phyloP scores from a whole-genome alignment of 495 filamentous ascomycete genomes.

The Cenococcum geophilum region DNA sequence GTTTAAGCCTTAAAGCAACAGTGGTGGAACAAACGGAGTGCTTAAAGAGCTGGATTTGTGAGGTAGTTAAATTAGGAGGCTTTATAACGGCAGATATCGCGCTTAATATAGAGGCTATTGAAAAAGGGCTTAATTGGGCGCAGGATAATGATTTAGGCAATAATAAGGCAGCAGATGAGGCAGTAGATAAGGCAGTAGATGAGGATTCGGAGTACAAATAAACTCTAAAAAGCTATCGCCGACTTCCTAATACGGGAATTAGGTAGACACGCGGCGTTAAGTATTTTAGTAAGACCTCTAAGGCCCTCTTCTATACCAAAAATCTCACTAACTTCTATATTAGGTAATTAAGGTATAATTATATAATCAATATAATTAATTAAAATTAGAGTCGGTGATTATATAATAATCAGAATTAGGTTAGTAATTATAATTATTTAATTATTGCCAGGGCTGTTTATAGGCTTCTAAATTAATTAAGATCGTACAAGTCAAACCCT shows the following conservation, averaged over 20 bases:
- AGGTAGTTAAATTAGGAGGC: background rate
- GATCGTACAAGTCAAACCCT: no score
- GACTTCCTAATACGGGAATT: no score
- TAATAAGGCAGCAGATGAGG: no score
- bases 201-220: background rate
- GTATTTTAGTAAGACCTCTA: no score
- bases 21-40: background rate
- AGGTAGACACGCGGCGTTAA: background rate
- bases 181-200: background rate
- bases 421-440: background rate
- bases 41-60: background rate
- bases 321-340: background rate
- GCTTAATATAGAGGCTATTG: background rate
- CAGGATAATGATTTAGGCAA: background rate
- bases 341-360: no score
- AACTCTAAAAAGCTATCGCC: no score
- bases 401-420: background rate
- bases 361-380: no score
- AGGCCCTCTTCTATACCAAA: background rate
- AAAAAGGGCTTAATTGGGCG: background rate
- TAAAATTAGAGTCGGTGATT: no score
- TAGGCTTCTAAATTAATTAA: no score
- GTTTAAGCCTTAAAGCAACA: background rate
- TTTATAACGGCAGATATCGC: background rate
- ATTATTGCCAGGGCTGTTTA: no score